A percentile compares a stretch with the other conserved stretches of the same genome.
These are phyloP conservation scores for Hypsizygus ulmarius DNA, from an alignment of 1,284 basidiomycete species.

Conservation along the genomic window DNA sequence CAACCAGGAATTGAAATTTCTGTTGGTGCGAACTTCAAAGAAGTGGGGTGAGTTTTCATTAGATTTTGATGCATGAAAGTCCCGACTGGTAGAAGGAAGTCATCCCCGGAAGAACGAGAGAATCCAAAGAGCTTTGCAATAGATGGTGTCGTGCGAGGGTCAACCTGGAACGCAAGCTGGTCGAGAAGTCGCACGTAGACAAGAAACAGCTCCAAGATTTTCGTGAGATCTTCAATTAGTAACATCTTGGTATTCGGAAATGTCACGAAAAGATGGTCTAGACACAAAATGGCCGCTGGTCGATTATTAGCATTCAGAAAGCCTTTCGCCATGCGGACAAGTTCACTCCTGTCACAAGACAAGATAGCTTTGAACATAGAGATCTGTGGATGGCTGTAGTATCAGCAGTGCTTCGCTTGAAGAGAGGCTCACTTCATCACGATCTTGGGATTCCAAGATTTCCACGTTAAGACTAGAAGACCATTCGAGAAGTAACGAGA, in stretches of 20 bases:
- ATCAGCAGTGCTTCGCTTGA: not conserved
- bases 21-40: constrained; percentile 9
- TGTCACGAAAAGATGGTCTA: constrained; percentile 38
- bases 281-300: constrained; percentile 39
- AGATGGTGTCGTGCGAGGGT: constrained; percentile 24
- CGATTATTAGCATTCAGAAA: constrained; percentile 27
- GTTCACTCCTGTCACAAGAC: constrained; percentile 18
- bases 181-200: constrained; percentile 36
- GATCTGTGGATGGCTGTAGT: constrained; percentile 21
- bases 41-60: constrained; percentile 3
- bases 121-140: constrained; percentile 42
- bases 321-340: constrained; percentile 26
- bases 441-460: constrained; percentile 16
- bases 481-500: constrained; percentile 25
- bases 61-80: constrained; percentile 23
- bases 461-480: constrained; percentile 20
- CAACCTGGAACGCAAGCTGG: constrained; percentile 22
- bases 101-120: constrained; percentile 21
- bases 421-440: constrained; percentile 28
- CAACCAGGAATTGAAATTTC: constrained; percentile 19
- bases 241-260: constrained; percentile 15
- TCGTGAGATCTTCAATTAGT: constrained; percentile 26
- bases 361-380: constrained; percentile 44
- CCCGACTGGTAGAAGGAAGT: constrained; percentile 19
- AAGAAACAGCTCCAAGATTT: constrained; percentile 33